Evolutionary conservation across 441 rosid genomes (phyloP), one percentile per base, ranked within the genome.

Genomic region (Hura crepitans): DNA sequence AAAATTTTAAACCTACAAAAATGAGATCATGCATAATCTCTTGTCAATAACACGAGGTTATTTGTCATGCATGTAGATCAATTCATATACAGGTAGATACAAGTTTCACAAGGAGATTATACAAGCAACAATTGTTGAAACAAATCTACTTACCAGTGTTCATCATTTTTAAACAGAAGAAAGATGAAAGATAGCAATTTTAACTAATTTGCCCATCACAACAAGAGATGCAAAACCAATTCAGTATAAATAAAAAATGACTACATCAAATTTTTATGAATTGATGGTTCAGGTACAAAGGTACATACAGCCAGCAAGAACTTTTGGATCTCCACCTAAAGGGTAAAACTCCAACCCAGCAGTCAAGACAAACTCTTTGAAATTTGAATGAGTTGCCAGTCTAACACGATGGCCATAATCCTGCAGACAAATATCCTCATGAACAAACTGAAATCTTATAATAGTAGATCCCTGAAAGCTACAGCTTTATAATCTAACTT

Each of bases 401-500:
- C 99, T 90, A 80, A 95, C 99, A 53, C 99, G 90, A 83, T 95
- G 99, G 42, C 99, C 99, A 84, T 89, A 89, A 72, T 95, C 97
- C 99, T 95, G 89, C 96, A 84, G 54, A 64, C 27, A 75, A 61
- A 77, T 67, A 66, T 69, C 47, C 49, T 72, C 9, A 66, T 54
- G 53, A 73, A 58, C 62, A 35, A 64, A 75, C 11, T 11, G 8
- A 47, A 73, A 69, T 13, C 49, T 17, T 63, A 14, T 15, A 53
- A 33, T 22, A 30, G 2, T 47, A 75, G 20, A 33, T 69, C 11
- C 10, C 59, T 42, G 53, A 67, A 57, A 54, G 50, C 28, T 51
- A 27, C 39, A 43, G 49, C 50, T 47, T 39, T 20, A 33, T 35
- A 70, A 73, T 37, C 46, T n/a, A 20, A 63, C 2, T 30, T 18